Conservation (phyloP, 2,329 filamentous ascomycete genomes). For the Cyphellophora europaea region DNA sequence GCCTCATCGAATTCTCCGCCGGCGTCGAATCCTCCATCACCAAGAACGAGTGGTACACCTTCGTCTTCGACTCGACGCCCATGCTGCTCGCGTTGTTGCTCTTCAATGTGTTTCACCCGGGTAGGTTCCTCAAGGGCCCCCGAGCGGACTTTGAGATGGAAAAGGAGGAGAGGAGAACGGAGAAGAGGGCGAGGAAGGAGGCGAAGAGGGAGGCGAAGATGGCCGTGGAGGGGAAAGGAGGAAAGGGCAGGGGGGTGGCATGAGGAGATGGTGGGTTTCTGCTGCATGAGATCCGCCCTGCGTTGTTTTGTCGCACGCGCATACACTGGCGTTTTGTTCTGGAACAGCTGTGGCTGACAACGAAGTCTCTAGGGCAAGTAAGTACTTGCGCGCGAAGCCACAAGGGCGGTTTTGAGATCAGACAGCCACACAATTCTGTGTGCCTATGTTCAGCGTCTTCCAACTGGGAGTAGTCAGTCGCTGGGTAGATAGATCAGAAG, state of each 20-base stretch:
- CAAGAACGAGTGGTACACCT: slow-evolving; percentile 28
- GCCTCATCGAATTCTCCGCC: slow-evolving; percentile 51
- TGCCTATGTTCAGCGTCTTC: too few relatives aligned
- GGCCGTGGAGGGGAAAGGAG: slow-evolving; percentile 16
- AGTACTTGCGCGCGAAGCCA: too few relatives aligned
- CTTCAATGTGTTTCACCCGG: slow-evolving; percentile 30
- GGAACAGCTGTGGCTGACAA: too few relatives aligned
- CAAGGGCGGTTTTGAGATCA: too few relatives aligned
- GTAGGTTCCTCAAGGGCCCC: slow-evolving; percentile 31
- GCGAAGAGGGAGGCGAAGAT: slow-evolving; percentile 20
- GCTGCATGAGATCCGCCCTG: too few relatives aligned
- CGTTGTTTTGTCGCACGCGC: too few relatives aligned
- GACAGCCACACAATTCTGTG: too few relatives aligned
- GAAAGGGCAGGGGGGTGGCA: neutral
- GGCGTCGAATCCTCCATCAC: slow-evolving; percentile 33
- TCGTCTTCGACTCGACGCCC: slow-evolving; percentile 29
- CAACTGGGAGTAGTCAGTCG: too few relatives aligned
- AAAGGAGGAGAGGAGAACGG: slow-evolving; percentile 32
- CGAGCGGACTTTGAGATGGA: slow-evolving; percentile 36
- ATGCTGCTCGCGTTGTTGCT: slow-evolving; percentile 29
- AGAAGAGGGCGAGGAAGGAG: slow-evolving; percentile 25
- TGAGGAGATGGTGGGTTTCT: neutral
- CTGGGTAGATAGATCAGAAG: too few relatives aligned
- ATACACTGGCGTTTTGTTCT: too few relatives aligned
- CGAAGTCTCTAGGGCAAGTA: too few relatives aligned